Evolutionary conservation across 768 basidiomycete genomes (phyloP).

Genomic region (Suillus subaureus): DNA sequence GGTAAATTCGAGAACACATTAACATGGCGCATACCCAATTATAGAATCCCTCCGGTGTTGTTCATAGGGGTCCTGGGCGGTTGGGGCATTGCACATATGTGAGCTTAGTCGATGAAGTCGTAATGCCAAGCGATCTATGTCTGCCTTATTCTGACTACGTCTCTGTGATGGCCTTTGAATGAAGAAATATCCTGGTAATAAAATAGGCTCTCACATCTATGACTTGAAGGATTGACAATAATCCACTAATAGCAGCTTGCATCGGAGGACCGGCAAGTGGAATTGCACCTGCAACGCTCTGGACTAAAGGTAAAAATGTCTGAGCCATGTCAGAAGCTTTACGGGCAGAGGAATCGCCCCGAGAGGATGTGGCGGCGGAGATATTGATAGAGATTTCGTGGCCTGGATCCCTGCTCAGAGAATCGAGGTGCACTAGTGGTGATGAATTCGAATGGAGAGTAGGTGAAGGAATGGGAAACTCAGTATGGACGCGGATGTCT

Average conservation of each 20-base stretch:
- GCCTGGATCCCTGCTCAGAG: background rate
- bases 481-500: background rate
- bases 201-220: background rate
- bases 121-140: background rate
- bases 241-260: background rate
- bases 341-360: background rate
- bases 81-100: background rate
- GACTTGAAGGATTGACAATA: background rate
- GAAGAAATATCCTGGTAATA: background rate
- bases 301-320: background rate
- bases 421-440: background rate
- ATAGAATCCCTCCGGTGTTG: background rate
- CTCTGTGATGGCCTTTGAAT: background rate
- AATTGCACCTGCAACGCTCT: background rate
- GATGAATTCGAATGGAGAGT: background rate
- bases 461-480: background rate
- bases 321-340: background rate
- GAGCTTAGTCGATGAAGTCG: background rate
- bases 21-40: slow-evolving; percentile 7
- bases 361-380: background rate
- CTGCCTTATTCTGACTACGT: background rate
- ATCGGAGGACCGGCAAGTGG: background rate
- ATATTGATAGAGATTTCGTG: background rate
- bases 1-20: background rate
- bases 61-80: background rate